Conservation (phyloP, 2,329 filamentous ascomycete species). For the Talaromyces sp. region DNA sequence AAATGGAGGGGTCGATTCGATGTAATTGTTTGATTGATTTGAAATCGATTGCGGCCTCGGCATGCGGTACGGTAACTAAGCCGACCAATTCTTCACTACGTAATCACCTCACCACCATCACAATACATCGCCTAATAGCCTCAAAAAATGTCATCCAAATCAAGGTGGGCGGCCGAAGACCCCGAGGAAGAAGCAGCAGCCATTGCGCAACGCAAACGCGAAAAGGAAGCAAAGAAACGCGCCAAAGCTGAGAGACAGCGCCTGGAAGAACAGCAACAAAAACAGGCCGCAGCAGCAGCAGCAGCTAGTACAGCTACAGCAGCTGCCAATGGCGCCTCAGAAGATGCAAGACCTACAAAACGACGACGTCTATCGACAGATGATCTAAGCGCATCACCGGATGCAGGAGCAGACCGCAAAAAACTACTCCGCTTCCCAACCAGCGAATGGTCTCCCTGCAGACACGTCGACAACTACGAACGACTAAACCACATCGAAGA, state of each 20-base stretch:
- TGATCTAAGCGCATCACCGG: neutral
- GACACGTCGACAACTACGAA: constrained; percentile 82
- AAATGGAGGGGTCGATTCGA: constrained; percentile 12
- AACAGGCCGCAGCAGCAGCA: constrained; percentile 11
- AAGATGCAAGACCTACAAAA: constrained; percentile 49
- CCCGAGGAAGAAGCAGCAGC: constrained; percentile 71
- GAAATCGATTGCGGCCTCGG: constrained; percentile 16
- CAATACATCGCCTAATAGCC: neutral
- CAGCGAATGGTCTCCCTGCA: constrained; percentile 63
- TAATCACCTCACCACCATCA: neutral
- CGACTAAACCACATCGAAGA: constrained; percentile 96
- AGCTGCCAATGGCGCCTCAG: constrained; percentile 14
- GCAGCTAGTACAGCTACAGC: constrained; percentile 15
- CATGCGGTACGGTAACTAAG: constrained; percentile 9
- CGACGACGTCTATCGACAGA: constrained; percentile 24
- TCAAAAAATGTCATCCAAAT: constrained; percentile 47
- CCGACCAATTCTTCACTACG: neutral
- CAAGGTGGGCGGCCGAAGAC: constrained; percentile 82
- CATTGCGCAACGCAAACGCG: constrained; percentile 61
- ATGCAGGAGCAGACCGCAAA: constrained; percentile 28
- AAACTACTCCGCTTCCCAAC: constrained; percentile 66
- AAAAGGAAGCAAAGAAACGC: constrained; percentile 86
- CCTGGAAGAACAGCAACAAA: constrained; percentile 46
- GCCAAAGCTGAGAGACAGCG: constrained; percentile 76
- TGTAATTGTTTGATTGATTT: neutral